Conservation (phyloP, 164 flowering plant species). For the Magnolia kwangsiensis region DNA sequence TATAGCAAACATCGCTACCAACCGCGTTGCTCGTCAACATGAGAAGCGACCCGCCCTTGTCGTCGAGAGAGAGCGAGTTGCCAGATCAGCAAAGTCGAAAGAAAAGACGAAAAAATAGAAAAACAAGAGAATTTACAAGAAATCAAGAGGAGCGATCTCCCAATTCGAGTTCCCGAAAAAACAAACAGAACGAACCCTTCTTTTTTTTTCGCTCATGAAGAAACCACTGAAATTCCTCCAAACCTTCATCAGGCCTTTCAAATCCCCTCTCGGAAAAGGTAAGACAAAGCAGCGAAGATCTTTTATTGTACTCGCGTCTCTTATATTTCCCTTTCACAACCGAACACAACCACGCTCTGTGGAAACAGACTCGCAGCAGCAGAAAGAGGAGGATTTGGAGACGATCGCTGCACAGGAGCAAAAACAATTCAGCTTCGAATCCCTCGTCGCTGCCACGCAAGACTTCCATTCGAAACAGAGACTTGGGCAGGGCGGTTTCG, state of each 20-base stretch:
- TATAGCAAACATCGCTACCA: too few species aligned
- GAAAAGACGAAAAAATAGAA: too few species aligned
- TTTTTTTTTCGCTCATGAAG: background rate
- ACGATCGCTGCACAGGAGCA: constrained; percentile 76
- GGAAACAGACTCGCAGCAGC: constrained; percentile 8
- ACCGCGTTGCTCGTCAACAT: too few species aligned
- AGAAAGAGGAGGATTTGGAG: constrained; percentile 57
- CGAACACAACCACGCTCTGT: background rate
- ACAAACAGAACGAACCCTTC: too few species aligned
- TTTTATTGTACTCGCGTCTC: background rate
- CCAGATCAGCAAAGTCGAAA: too few species aligned
- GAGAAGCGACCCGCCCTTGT: too few species aligned
- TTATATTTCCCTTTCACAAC: background rate
- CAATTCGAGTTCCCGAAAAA: too few species aligned
- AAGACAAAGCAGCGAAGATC: background rate
- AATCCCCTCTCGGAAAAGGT: constrained; percentile 42
- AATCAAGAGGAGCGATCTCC: too few species aligned
- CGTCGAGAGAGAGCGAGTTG: too few species aligned
- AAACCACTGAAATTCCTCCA: constrained; percentile 28
- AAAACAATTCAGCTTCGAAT: constrained; percentile 45
- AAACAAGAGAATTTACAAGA: too few species aligned
- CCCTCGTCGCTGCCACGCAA: constrained; percentile 65
- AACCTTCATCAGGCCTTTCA: constrained; percentile 41
- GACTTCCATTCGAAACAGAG: constrained; percentile 52
- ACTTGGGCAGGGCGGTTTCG: constrained; percentile 94